Evolutionary conservation across 2,329 filamentous ascomycete genomes (phyloP).

Genomic region (Aschersonia sp.): DNA sequence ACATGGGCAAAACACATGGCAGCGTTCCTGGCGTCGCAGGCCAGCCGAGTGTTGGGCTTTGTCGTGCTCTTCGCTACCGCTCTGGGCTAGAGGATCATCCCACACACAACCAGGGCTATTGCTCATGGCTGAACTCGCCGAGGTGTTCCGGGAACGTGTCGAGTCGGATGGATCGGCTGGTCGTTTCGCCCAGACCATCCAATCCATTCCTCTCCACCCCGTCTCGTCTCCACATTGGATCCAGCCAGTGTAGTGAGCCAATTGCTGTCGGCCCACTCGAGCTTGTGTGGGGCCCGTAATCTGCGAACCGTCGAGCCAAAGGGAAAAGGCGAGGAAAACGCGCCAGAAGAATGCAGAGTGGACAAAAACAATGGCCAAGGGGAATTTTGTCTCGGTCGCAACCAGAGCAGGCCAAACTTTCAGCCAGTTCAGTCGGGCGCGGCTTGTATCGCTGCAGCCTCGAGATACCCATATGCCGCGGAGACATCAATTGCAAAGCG

Average conservation of each 20-base stretch:
- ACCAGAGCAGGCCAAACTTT: background rate
- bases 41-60: too few species aligned
- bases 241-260: slow-evolving; percentile 11
- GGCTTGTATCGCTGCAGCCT: too few species aligned
- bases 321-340: slow-evolving; percentile 5
- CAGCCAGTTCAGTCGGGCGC: too few species aligned
- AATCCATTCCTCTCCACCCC: background rate
- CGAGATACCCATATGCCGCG: too few species aligned
- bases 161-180: slow-evolving; percentile 10
- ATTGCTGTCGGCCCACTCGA: slow-evolving; percentile 12
- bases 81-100: too few species aligned
- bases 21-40: too few species aligned
- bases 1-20: background rate
- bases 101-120: too few species aligned
- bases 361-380: slow-evolving; percentile 6
- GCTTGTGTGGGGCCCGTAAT: slow-evolving; percentile 20
- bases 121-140: background rate
- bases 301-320: slow-evolving; percentile 11
- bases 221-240: slow-evolving; percentile 9
- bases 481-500: too few species aligned
- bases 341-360: slow-evolving; percentile 10
- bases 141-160: slow-evolving; percentile 1
- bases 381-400: background rate
- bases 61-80: too few species aligned
- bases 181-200: background rate